Evolutionary conservation across 2,329 filamentous ascomycete species (phyloP), one percentile per base, ranked within the genome.

Genomic region (Colletotrichum trifolii): DNA sequence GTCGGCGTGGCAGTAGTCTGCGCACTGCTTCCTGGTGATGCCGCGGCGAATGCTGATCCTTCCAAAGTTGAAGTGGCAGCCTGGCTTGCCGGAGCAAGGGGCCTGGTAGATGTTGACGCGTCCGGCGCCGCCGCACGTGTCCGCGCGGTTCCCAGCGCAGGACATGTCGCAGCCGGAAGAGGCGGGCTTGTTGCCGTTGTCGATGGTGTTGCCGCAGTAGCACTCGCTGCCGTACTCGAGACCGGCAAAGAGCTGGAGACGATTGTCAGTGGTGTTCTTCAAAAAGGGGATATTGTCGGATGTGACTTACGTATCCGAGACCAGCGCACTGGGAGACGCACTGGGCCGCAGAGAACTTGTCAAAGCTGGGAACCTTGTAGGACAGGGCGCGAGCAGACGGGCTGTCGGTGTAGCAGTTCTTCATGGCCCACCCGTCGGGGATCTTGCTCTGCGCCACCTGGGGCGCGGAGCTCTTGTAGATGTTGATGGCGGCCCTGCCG

Each of bases 121-220:
- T 40, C 71, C 68, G 8, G 72, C 68, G 12, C 82, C 83, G 70
- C 83, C 83, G 67, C 82, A 85, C 6, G 68, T 79, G 57, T 79
- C 64, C 34, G 54, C 66, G 0, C 68, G 47, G 67, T 87, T 77
- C n/a, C 86, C 87, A 10, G 76, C 77, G 74, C 87, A 89, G 39
- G 81, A 72, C 71, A 83, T 81, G 66, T 79, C 77, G 74, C 87
- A 89, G 46, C 81, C 73, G 12, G 76, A 73, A 15, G 67, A 65
- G 8, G 74, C 57, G 11, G 69, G 69, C 35, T 58, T 54, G 65
- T 70, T 74, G 61, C 67, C 69, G 8, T 58, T 55, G 35, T 70
- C 68, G 9, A 78, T 66, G 48, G 68, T 70, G 69, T 73, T 74
- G 36, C 75, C 75, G 67, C 83, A 85, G 71, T 77, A 84, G 52